Conservation (phyloP, 257 asterid genomes). For the Solanum rostratum region DNA sequence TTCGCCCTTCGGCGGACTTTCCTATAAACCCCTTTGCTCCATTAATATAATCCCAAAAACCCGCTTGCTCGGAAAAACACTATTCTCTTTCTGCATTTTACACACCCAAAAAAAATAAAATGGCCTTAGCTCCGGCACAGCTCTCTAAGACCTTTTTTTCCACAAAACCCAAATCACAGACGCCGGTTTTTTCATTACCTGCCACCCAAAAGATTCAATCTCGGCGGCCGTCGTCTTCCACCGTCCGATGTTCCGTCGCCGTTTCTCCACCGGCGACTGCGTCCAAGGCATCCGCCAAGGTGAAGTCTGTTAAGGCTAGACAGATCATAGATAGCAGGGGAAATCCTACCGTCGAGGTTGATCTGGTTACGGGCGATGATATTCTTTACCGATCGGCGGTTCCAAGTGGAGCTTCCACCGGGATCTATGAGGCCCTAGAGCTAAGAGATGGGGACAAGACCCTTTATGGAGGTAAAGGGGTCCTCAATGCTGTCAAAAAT, state of each 20-base stretch:
- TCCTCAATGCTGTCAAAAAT: constrained; percentile 70
- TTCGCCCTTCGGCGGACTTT: constrained; percentile 52
- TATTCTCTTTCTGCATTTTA: neutral
- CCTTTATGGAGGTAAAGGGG: constrained; percentile 93
- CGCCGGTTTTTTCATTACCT: constrained; percentile 28
- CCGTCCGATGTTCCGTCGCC: constrained; percentile 51
- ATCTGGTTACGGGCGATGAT: constrained; percentile 60
- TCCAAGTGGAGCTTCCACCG: constrained; percentile 98
- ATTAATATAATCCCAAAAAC: neutral
- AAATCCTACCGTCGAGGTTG: constrained; percentile 97
- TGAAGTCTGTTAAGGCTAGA: constrained; percentile 71
- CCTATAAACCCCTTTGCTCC: constrained; percentile 14
- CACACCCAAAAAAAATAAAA: neutral
- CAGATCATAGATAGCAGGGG: constrained; percentile 99
- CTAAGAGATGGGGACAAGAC: constrained; percentile 83
- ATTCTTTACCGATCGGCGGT: constrained; percentile 82
- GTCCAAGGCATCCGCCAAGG: constrained; percentile 21
- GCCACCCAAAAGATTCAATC: constrained; percentile 21
- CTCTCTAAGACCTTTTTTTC: constrained; percentile 53
- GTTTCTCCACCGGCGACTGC: constrained; percentile 30
- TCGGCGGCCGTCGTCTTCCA: constrained; percentile 21
- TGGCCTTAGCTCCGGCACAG: constrained; percentile 56
- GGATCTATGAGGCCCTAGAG: constrained; percentile 96
- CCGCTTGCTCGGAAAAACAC: neutral
- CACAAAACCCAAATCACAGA: constrained; percentile 40